A percentile compares a stretch with the other conserved stretches of the same genome.
phyloP scores from a whole-genome alignment of 2,329 filamentous ascomycete species.

The Curvularia sp. region DNA sequence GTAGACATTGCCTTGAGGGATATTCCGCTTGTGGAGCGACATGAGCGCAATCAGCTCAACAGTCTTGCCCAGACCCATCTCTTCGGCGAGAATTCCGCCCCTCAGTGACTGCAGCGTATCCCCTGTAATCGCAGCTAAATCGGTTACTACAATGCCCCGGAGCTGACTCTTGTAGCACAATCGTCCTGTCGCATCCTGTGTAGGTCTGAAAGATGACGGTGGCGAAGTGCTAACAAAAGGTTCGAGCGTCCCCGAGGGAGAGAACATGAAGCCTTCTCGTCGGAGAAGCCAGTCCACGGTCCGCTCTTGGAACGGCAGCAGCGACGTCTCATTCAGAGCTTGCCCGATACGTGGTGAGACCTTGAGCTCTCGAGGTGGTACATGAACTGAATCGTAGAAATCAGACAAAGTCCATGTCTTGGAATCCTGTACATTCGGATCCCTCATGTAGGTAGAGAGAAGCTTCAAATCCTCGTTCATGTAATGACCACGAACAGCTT shows the following conservation, averaged over 20 bases:
- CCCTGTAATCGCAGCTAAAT: slow-evolving; percentile 55
- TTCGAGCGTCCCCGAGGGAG: slow-evolving; percentile 25
- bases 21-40: slow-evolving; percentile 63
- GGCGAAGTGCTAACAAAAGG: slow-evolving; percentile 21
- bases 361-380: slow-evolving; percentile 59
- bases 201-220: slow-evolving; percentile 57
- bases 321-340: slow-evolving; percentile 48
- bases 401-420: slow-evolving; percentile 58
- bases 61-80: slow-evolving; percentile 86
- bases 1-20: slow-evolving; percentile 28
- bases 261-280: slow-evolving; percentile 67
- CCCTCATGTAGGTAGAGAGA: slow-evolving; percentile 36
- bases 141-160: slow-evolving; percentile 65
- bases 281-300: slow-evolving; percentile 73
- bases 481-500: slow-evolving; percentile 19
- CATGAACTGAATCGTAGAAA: slow-evolving; percentile 75
- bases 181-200: slow-evolving; percentile 57
- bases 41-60: slow-evolving; percentile 76
- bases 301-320: slow-evolving; percentile 77
- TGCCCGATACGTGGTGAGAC: slow-evolving; percentile 43
- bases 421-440: slow-evolving; percentile 13
- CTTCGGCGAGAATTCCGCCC: slow-evolving; percentile 76
- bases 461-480: slow-evolving; percentile 38
- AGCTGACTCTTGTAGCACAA: slow-evolving; percentile 67
- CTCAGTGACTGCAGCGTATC: slow-evolving; percentile 50